Evolutionary conservation across 1,139 yeast genomes (phyloP).

Genomic region (Arxiozyma slooffiae): DNA sequence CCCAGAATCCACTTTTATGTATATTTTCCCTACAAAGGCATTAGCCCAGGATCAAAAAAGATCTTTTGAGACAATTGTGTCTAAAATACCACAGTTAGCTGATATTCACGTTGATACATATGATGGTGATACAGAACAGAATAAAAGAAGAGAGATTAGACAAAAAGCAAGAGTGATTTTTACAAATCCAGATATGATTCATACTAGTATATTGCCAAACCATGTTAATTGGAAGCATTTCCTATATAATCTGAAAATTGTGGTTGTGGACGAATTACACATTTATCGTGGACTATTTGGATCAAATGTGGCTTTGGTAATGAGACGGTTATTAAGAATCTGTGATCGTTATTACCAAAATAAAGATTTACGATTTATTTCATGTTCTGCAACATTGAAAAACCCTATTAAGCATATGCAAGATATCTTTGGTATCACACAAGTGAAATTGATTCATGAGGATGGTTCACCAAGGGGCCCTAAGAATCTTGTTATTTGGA

Average conservation of each 20-base stretch:
- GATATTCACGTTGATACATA: conserved; percentile 53
- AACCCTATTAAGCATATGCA: conserved; percentile 65
- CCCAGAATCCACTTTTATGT: conserved; percentile 63
- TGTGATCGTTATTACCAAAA: conserved; percentile 46
- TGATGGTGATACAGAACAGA: conserved; percentile 81
- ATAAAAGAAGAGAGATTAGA: conserved; percentile 44
- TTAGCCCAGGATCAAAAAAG: conserved; percentile 92
- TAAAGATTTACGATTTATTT: conserved; percentile 48
- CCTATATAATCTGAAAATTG: conserved; percentile 50
- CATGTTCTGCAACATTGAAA: conserved; percentile 88
- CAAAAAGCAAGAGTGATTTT: conserved; percentile 67
- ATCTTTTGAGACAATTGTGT: conserved; percentile 55
- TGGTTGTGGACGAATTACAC: conserved; percentile 87
- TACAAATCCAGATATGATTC: conserved; percentile 92
- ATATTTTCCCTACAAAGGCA: conserved; percentile 93
- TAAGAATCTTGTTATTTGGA: conserved; percentile 71
- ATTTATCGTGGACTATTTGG: conserved; percentile 88
- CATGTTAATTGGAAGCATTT: conserved; percentile 66
- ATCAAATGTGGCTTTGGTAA: conserved; percentile 74
- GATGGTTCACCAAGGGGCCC: conserved; percentile 89
- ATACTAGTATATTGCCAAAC: conserved; percentile 71
- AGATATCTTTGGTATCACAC: conserved; percentile 55
- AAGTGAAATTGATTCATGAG: conserved; percentile 44
- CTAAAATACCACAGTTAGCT: conserved; percentile 33
- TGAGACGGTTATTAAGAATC: conserved; percentile 64